phyloP scores from a whole-genome alignment of 2,329 filamentous ascomycete species.

The Pestalotiopsis fici region DNA sequence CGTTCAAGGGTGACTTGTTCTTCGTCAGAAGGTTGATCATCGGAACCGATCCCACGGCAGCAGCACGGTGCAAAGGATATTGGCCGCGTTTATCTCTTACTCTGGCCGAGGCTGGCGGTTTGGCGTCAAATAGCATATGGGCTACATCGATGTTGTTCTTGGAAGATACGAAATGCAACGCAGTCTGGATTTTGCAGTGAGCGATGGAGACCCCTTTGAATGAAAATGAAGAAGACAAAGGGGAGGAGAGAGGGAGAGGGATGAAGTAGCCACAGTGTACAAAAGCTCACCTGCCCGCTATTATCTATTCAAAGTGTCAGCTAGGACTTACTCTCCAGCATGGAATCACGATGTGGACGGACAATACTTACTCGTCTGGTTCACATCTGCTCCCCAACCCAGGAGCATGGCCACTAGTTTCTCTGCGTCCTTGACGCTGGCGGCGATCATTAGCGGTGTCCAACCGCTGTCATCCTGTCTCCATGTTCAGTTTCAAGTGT shows the following conservation, averaged over 20 bases:
- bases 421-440: constrained; percentile 72
- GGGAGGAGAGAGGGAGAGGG: too few relatives aligned
- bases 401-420: constrained; percentile 69
- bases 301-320: constrained; percentile 48
- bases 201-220: not conserved
- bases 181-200: constrained; percentile 59
- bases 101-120: constrained; percentile 71
- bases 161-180: constrained; percentile 87
- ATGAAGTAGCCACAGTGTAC: not conserved
- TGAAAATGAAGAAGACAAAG: too few relatives aligned
- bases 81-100: constrained; percentile 87
- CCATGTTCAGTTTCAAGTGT: not conserved
- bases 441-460: constrained; percentile 84
- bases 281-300: constrained; percentile 57
- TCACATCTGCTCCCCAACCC: constrained; percentile 69
- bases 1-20: constrained; percentile 78
- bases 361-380: constrained; percentile 63
- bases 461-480: constrained; percentile 73
- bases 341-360: not conserved
- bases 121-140: constrained; percentile 72
- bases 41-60: constrained; percentile 85
- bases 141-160: constrained; percentile 86
- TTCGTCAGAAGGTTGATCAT: constrained; percentile 80
- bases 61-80: constrained; percentile 86
- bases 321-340: not conserved